Percentiles rank a stretch among this genome's conserved stretches.
Evolutionary conservation across 2,329 filamentous ascomycete genomes (phyloP).

Genomic region (Phaeosphaeriaceae sp.): DNA sequence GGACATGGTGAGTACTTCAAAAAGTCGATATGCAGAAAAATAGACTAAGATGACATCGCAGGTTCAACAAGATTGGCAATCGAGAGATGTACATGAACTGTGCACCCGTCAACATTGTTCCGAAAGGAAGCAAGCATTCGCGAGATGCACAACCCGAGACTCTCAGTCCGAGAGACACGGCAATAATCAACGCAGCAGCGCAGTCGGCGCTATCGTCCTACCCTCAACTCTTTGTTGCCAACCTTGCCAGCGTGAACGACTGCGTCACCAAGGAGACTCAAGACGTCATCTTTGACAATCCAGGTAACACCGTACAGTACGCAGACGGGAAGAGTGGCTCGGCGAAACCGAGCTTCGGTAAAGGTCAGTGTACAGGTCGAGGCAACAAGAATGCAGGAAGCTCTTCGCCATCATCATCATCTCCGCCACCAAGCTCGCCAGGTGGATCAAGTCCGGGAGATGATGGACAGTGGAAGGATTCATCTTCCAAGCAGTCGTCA

Average conservation of each 20-base stretch:
- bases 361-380: slow-evolving; percentile 25
- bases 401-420: slow-evolving; percentile 9
- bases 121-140: slow-evolving; percentile 54
- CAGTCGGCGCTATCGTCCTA: slow-evolving; percentile 40
- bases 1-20: slow-evolving; percentile 57
- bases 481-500: neutral
- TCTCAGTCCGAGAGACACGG: slow-evolving; percentile 21
- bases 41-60: slow-evolving; percentile 7
- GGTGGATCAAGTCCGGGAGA: slow-evolving; percentile 5
- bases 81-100: slow-evolving; percentile 91
- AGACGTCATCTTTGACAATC: slow-evolving; percentile 51
- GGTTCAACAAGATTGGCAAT: slow-evolving; percentile 76
- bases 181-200: slow-evolving; percentile 13
- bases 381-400: slow-evolving; percentile 22
- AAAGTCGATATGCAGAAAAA: neutral
- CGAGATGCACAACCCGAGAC: slow-evolving; percentile 58
- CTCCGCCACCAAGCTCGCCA: slow-evolving; percentile 5
- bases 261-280: slow-evolving; percentile 49
- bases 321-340: slow-evolving; percentile 40
- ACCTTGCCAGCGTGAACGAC: slow-evolving; percentile 50
- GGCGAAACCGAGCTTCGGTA: slow-evolving; percentile 14
- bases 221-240: slow-evolving; percentile 54
- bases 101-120: slow-evolving; percentile 69
- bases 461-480: slow-evolving; percentile 16
- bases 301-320: slow-evolving; percentile 51